These are phyloP conservation scores for Opeltia flavorubescens DNA, from an alignment of 495 filamentous ascomycete genomes.

Conservation along the genomic window DNA sequence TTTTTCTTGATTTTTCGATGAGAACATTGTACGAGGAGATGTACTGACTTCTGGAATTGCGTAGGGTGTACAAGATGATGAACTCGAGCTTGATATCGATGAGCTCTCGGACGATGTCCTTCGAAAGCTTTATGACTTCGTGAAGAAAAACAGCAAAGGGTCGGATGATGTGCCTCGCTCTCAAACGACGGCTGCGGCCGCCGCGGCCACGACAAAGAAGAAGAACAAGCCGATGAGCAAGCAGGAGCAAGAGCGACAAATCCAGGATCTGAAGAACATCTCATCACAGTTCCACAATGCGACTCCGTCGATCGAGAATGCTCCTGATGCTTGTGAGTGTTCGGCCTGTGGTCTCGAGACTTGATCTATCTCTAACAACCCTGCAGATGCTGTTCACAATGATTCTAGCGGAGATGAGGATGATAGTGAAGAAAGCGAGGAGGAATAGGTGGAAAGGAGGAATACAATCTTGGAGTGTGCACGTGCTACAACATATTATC, in stretches of 20 bases:
- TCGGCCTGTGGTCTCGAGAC: background rate
- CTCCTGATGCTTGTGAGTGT: slow-evolving; percentile 8
- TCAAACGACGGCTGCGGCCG: slow-evolving; percentile 22
- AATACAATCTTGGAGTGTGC: no score
- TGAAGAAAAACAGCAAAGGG: slow-evolving; percentile 50
- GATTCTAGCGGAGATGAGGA: slow-evolving; percentile 38
- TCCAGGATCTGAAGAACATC: slow-evolving; percentile 57
- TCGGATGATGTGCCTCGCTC: slow-evolving; percentile 25
- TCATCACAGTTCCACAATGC: slow-evolving; percentile 31
- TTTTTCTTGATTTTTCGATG: slow-evolving; percentile 1
- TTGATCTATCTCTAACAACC: background rate
- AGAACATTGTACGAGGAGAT: background rate
- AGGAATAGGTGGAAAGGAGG: slow-evolving; percentile 29
- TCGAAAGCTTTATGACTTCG: slow-evolving; percentile 59
- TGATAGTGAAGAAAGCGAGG: slow-evolving; percentile 41
- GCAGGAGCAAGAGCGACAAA: slow-evolving; percentile 77
- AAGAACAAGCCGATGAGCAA: slow-evolving; percentile 99
- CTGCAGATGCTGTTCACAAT: slow-evolving; percentile 10
- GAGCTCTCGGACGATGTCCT: slow-evolving; percentile 61
- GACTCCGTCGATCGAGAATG: slow-evolving; percentile 13
- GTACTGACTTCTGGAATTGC: slow-evolving; percentile 26
- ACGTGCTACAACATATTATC: no score
- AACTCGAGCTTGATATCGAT: slow-evolving; percentile 87
- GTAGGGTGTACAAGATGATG: slow-evolving; percentile 60
- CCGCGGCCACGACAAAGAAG: slow-evolving; percentile 44